Evolutionary conservation across 2,329 filamentous ascomycete genomes (phyloP).

Genomic region (Beauveria varroae): DNA sequence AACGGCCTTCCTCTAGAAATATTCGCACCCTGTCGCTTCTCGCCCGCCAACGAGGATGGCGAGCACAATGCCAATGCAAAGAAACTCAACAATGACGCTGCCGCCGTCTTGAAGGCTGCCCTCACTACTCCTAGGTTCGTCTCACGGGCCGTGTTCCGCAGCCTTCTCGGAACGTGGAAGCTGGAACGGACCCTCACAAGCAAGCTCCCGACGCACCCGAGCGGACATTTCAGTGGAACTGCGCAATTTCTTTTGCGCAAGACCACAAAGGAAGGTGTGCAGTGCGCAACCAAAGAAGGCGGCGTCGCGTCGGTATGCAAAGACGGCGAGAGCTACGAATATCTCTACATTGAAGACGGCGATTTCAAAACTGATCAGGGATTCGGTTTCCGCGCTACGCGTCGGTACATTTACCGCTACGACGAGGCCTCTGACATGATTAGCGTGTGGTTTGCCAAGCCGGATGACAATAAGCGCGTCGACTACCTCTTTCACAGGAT

Average conservation of each 20-base stretch:
- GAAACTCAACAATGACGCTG: conserved; percentile 39
- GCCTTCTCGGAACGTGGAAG: conserved; percentile 62
- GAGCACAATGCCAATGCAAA: conserved; percentile 31
- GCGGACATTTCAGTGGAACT: conserved; percentile 56
- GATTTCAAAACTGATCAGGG: conserved; percentile 52
- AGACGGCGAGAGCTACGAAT: conserved; percentile 42
- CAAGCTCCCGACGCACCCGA: conserved; percentile 49
- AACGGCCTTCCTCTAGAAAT: conserved; percentile 42
- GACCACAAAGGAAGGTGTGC: conserved; percentile 47
- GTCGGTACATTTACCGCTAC: conserved; percentile 69
- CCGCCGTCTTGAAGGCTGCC: conserved; percentile 32
- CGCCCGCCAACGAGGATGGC: conserved; percentile 29
- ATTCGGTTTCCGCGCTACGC: conserved; percentile 50
- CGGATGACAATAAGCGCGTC: conserved; percentile 51
- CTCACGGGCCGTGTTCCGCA: conserved; percentile 60
- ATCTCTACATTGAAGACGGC: conserved; percentile 62
- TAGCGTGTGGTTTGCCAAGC: conserved; percentile 66
- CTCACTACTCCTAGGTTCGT: conserved; percentile 45
- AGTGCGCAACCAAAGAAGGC: conserved; percentile 20
- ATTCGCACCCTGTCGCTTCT: conserved; percentile 49
- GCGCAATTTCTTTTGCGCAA: conserved; percentile 57
- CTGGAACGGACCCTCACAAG: conserved; percentile 51
- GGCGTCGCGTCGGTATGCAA: conserved; percentile 7
- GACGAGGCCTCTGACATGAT: conserved; percentile 50
- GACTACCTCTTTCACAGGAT: conserved; percentile 72